These are phyloP conservation scores for Kodamaea nitidulidarum DNA, from an alignment of 805 yeast species.

Conservation along the genomic window DNA sequence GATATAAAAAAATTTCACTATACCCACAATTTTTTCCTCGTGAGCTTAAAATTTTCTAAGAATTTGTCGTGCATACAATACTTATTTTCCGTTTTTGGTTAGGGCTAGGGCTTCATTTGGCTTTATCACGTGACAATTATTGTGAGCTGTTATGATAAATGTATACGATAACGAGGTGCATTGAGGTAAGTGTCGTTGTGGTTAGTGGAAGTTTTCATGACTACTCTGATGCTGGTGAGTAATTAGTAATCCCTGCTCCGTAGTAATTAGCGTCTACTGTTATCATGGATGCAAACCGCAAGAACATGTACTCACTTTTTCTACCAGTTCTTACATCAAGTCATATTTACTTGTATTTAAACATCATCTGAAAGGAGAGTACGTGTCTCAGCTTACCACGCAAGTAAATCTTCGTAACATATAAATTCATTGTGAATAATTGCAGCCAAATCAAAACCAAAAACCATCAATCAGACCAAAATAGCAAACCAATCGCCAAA, in stretches of 20 bases:
- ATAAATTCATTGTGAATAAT: conserved; percentile 3
- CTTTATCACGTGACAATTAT: background rate
- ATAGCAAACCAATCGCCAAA: conserved; percentile 3
- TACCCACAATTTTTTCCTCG: conserved; percentile 6
- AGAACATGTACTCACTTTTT: no score
- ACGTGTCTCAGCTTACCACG: background rate
- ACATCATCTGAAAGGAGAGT: background rate
- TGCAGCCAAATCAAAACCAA: conserved; percentile 9
- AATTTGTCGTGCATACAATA: background rate
- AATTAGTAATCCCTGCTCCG: no score
- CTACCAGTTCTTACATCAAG: background rate
- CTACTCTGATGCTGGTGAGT: no score
- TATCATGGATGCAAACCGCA: no score
- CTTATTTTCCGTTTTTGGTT: background rate
- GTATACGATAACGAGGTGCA: no score
- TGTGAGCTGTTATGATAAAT: no score
- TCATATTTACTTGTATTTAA: conserved; percentile 1
- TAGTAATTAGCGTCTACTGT: no score
- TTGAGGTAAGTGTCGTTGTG: no score
- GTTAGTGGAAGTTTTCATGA: no score
- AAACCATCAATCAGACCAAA: conserved; percentile 3
- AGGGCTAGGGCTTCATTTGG: conserved; percentile 6
- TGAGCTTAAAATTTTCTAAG: background rate
- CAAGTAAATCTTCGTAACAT: conserved; percentile 1
- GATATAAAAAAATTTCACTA: conserved; percentile 8